Base-by-base conservation (phyloP, 2,329 filamentous ascomycete species). In the Lachnellula occidentalis region DNA sequence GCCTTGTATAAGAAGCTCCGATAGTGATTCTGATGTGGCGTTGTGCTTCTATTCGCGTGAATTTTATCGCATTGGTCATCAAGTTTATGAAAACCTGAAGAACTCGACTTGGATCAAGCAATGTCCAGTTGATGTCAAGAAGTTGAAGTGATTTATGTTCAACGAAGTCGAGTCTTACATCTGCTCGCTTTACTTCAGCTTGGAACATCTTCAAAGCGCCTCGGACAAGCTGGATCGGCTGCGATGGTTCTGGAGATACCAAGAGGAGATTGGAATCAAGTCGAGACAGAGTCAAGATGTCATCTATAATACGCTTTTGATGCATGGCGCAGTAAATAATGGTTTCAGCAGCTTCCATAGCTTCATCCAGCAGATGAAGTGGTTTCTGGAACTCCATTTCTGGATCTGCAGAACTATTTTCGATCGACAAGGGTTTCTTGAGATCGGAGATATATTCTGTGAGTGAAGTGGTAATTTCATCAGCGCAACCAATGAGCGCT, bases 31-130 rank as follows among this genome's bases (percentile, higher is more conserved):
- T 53, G 42, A 82, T 76, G 43, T 80, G 79, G 3, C 84, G 78
- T 6, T 73, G 79, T n/a, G 77, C 75, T 15, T 83, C 81, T 0
- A 77, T 78, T 22, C 83, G 83, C 1, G 88, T 92, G 66, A 92
- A 92, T 64, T 92, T 92, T 69, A 92, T 83, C 0, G 88, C 87
- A 64, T 92, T 92, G 8, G 87, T 88, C 17, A 88, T 80, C 1
- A 92, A 76, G 62, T 92, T 92, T 68, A 92, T 90, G 7, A 92
- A 74, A 1, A 92, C 86, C 67, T 92, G 88, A 47, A 88, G 80
- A 46, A 92, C 82, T 22, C 88, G 78, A 8, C 84, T 86, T 0
- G 88, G 85, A 66, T 92, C 88, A 17, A 90, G 70, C 19, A 78
- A 70, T 4, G 90, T 81, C 75, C 82, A 89, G 22, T 85, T 79